Percentiles rank a stretch among this genome's conserved stretches.
These are phyloP conservation scores for Hortaea sp. DNA, from an alignment of 2,329 filamentous ascomycete species.

Conservation along the genomic window DNA sequence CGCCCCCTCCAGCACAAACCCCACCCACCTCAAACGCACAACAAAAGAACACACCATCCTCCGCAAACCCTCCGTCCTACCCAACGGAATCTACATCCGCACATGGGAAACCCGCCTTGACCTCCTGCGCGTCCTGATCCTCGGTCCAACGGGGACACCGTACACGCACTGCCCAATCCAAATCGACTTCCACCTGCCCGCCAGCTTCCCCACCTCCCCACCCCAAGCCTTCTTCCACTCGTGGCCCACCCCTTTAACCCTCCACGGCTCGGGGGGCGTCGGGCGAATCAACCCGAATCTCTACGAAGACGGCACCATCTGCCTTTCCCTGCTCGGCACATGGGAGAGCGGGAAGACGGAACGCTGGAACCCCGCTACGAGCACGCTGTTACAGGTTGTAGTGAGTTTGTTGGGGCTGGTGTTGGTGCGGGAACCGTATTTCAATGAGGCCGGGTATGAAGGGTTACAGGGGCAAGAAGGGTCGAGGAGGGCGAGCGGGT, in stretches of 20 bases:
- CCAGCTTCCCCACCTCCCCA: slow-evolving; percentile 41
- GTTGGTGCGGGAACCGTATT: slow-evolving; percentile 51
- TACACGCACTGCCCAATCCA: slow-evolving; percentile 53
- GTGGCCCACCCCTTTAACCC: slow-evolving; percentile 32
- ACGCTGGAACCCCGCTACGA: slow-evolving; percentile 41
- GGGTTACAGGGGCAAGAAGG: slow-evolving; percentile 23
- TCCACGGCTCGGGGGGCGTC: slow-evolving; percentile 13
- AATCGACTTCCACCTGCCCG: slow-evolving; percentile 46
- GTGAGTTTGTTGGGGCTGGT: slow-evolving; percentile 20
- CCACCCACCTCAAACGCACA: slow-evolving; percentile 39
- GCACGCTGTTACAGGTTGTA: slow-evolving; percentile 43
- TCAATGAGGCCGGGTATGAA: slow-evolving; percentile 56
- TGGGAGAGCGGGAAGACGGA: slow-evolving; percentile 48
- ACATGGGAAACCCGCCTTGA: slow-evolving; percentile 51
- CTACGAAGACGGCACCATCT: slow-evolving; percentile 54
- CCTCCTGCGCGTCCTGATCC: slow-evolving; percentile 47
- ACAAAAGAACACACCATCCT: slow-evolving; percentile 51
- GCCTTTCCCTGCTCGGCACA: slow-evolving; percentile 48
- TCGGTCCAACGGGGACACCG: slow-evolving; percentile 49
- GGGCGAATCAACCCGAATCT: slow-evolving; percentile 48
- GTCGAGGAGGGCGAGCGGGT: slow-evolving; percentile 16
- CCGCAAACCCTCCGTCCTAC: slow-evolving; percentile 35
- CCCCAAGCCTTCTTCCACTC: slow-evolving; percentile 50
- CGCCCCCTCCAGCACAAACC: slow-evolving; percentile 11
- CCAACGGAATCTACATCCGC: slow-evolving; percentile 47